These are phyloP conservation scores for Suhomyces guaymorum DNA, from an alignment of 1,139 yeast species.

Conservation along the genomic window DNA sequence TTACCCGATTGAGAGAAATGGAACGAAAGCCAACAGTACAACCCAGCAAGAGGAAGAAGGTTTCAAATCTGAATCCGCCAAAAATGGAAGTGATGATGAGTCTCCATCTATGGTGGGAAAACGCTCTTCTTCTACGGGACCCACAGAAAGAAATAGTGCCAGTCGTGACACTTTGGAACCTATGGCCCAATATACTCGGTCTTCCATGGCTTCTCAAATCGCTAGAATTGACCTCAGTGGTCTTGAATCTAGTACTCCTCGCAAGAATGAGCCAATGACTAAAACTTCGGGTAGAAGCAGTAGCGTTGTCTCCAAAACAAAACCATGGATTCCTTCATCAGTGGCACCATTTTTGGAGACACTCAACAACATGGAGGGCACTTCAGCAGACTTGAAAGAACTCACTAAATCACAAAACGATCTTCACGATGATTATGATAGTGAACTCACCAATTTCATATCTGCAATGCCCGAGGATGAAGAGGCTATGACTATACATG, in stretches of 20 bases:
- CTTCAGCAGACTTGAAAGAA: slow-evolving; percentile 24
- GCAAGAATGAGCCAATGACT: too few relatives aligned
- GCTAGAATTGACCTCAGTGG: slow-evolving; percentile 10
- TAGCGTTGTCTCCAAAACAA: too few relatives aligned
- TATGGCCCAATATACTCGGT: slow-evolving; percentile 14
- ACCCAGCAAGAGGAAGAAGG: too few relatives aligned
- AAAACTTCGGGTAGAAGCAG: too few relatives aligned
- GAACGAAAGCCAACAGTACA: too few relatives aligned
- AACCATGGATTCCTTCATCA: slow-evolving; percentile 19
- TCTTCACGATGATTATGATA: slow-evolving; percentile 59
- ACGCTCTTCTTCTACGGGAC: too few relatives aligned
- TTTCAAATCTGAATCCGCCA: too few relatives aligned
- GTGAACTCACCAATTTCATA: slow-evolving; percentile 61
- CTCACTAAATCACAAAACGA: slow-evolving; percentile 23
- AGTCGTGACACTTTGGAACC: slow-evolving; percentile 9
- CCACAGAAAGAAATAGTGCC: too few relatives aligned
- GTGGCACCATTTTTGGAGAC: slow-evolving; percentile 30
- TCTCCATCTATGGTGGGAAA: too few relatives aligned
- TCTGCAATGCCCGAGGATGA: slow-evolving; percentile 71
- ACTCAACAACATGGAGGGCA: slow-evolving; percentile 39
- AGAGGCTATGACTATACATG: slow-evolving; percentile 63
- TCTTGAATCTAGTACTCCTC: slow-evolving; percentile 25
- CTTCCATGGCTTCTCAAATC: slow-evolving; percentile 7
- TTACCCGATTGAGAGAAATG: too few relatives aligned
- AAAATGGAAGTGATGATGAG: too few relatives aligned